phyloP scores from a whole-genome alignment of 306 rosid species.

The Macrotyloma uniflorum region DNA sequence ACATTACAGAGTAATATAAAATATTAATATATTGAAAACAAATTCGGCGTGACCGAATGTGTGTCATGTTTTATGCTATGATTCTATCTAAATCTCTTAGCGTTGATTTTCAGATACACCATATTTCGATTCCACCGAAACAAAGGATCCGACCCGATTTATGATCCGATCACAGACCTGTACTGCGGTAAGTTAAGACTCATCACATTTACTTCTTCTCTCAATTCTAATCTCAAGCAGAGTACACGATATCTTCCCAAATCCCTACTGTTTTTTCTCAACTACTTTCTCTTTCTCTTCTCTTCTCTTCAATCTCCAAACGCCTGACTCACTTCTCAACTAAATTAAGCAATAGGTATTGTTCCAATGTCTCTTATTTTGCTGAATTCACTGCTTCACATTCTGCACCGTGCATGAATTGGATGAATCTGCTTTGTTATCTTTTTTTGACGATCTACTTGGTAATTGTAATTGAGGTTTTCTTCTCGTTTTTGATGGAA shows the following conservation, averaged over 20 bases:
- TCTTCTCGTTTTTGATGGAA: slow-evolving; percentile 2
- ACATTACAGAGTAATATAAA: too few relatives aligned
- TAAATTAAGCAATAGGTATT: neutral
- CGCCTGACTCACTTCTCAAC: neutral
- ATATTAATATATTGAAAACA: neutral
- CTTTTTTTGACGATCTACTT: neutral
- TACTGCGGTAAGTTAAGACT: neutral
- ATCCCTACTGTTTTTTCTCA: neutral
- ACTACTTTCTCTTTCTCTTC: neutral
- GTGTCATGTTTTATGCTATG: too few relatives aligned
- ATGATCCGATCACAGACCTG: neutral
- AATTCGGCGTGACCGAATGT: neutral
- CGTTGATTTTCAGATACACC: neutral
- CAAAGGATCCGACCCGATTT: slow-evolving; percentile 36
- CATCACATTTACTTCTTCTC: neutral
- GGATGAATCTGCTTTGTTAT: neutral
- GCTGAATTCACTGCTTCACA: neutral
- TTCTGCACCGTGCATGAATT: neutral
- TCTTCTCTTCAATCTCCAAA: neutral
- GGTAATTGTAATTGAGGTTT: neutral
- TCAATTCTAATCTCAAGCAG: neutral
- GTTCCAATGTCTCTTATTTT: neutral
- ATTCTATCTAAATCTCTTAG: too few relatives aligned
- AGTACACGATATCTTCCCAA: neutral
- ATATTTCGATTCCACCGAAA: neutral